Percentiles rank a stretch among this genome's conserved stretches.
phyloP scores from a whole-genome alignment of 108 stramenopile species.

The Cyclostephanos tholiformis region DNA sequence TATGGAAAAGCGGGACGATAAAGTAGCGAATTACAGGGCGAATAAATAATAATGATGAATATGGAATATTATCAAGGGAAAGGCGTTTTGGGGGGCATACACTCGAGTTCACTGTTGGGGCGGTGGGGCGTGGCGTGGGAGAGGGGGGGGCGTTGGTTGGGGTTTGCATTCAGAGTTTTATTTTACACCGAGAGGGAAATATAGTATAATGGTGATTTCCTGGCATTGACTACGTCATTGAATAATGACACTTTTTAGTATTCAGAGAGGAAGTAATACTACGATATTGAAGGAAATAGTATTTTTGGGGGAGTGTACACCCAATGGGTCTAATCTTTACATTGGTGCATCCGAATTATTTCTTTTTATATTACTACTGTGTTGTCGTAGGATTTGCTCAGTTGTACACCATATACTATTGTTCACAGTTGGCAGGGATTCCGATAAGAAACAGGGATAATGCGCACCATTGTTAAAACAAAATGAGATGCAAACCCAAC shows the following conservation, averaged over 20 bases:
- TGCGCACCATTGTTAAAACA: not conserved
- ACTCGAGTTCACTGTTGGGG: not conserved
- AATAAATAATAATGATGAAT: constrained; percentile 21
- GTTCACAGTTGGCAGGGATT: not conserved
- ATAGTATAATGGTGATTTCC: no score
- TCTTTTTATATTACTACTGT: not conserved
- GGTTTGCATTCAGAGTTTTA: no score
- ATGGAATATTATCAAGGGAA: not conserved
- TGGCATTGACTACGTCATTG: no score
- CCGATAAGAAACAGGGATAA: not conserved
- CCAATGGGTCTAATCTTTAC: not conserved
- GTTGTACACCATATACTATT: constrained; percentile 90
- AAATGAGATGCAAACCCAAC: not conserved
- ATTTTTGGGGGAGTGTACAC: not conserved
- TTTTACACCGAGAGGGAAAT: no score
- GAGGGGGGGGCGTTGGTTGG: not conserved
- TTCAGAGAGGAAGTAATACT: no score
- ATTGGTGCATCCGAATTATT: not conserved
- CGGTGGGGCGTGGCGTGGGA: not conserved
- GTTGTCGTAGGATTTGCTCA: constrained; percentile 18
- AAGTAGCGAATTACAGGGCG: constrained; percentile 35
- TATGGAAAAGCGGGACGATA: constrained; percentile 64
- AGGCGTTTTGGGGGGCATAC: not conserved
- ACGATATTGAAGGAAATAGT: no score
- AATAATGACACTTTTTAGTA: no score